Evolutionary conservation across 2,329 filamentous ascomycete species (phyloP).

Genomic region (Nemania bipapillata): DNA sequence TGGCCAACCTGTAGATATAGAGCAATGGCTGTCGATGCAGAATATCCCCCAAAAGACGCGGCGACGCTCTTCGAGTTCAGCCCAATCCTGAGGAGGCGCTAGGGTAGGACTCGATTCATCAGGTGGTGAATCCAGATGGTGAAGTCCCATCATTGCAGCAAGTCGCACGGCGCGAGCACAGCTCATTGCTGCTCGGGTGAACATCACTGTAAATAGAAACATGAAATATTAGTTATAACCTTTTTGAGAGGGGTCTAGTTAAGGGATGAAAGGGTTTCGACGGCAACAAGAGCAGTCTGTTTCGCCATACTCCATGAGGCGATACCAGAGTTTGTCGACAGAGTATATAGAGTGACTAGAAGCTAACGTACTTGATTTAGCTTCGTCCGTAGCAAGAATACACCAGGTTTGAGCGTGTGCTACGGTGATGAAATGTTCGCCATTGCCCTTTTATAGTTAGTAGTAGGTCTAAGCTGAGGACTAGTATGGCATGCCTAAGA

Average conservation of each 20-base stretch:
- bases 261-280: too few relatives aligned
- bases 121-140: slow-evolving; percentile 47
- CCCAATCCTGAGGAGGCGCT: slow-evolving; percentile 79
- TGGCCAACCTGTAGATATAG: slow-evolving; percentile 91
- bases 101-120: slow-evolving; percentile 72
- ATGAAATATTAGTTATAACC: neutral
- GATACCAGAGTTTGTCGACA: neutral
- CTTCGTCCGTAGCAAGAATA: slow-evolving; percentile 80
- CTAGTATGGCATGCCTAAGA: neutral
- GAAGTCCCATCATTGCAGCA: slow-evolving; percentile 71
- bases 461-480: slow-evolving; percentile 2
- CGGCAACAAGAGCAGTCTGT: neutral
- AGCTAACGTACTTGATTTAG: slow-evolving; percentile 66
- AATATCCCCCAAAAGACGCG: slow-evolving; percentile 89
- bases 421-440: slow-evolving; percentile 82
- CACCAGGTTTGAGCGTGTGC: slow-evolving; percentile 83
- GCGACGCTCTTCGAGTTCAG: slow-evolving; percentile 81
- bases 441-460: slow-evolving; percentile 65
- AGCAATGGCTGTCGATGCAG: slow-evolving; percentile 83
- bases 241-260: too few relatives aligned
- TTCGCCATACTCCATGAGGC: neutral
- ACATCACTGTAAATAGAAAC: slow-evolving; percentile 64
- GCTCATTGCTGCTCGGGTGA: slow-evolving; percentile 87
- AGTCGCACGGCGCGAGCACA: slow-evolving; percentile 76
- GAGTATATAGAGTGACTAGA: neutral